Conservation (phyloP, 2,329 filamentous ascomycete genomes). For the Chalara sp. region DNA sequence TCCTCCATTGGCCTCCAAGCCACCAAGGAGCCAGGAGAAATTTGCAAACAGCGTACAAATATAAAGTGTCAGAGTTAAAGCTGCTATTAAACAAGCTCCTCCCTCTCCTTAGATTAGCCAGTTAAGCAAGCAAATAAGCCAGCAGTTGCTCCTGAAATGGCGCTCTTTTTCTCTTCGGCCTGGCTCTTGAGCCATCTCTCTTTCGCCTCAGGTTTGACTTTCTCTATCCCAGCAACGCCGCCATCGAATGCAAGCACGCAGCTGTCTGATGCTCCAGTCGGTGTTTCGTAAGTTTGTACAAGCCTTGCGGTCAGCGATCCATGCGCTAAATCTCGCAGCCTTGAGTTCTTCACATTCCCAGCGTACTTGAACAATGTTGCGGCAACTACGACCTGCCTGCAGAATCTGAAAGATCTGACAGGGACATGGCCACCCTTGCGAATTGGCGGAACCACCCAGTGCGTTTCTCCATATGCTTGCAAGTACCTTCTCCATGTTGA, state of each 20-base stretch:
- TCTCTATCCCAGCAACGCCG: not conserved
- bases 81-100: not conserved
- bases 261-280: not conserved
- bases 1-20: not conserved
- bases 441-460: not conserved
- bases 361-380: not conserved
- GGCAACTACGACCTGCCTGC: not conserved
- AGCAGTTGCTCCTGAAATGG: not conserved
- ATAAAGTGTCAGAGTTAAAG: not conserved
- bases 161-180: not conserved
- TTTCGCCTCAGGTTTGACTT: not conserved
- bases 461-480: not conserved
- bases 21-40: not conserved
- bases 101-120: not conserved
- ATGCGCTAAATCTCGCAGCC: not conserved
- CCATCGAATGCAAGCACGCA: not conserved
- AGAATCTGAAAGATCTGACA: not conserved
- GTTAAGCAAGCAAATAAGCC: not conserved
- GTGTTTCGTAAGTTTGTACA: not conserved
- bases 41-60: not conserved
- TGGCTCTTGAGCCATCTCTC: not conserved
- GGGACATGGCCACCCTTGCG: not conserved
- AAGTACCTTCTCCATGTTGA: not conserved
- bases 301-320: not conserved
- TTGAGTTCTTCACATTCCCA: not conserved